Evolutionary conservation across 352 stramenopile species (phyloP).

Genomic region (Phytophthora podocarpi): DNA sequence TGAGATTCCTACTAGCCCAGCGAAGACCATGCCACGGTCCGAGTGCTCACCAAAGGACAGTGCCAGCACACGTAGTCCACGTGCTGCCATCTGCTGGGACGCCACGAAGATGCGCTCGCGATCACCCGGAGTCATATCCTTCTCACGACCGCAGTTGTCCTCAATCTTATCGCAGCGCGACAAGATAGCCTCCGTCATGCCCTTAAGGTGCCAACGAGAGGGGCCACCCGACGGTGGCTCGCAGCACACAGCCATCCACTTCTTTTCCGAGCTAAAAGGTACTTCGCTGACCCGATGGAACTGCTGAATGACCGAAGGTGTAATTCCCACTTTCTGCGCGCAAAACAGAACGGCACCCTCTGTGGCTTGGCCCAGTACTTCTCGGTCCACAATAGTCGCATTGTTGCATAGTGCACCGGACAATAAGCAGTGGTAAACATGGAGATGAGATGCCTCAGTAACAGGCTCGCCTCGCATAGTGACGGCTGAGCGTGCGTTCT

Average conservation of each 20-base stretch:
- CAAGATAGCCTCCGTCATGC: conserved; percentile 84
- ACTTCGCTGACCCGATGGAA: conserved; percentile 90
- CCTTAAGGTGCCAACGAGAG: conserved; percentile 79
- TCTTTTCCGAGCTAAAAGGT: conserved; percentile 96
- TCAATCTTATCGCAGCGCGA: conserved; percentile 76
- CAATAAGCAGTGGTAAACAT: conserved; percentile 79
- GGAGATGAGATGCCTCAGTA: conserved; percentile 62
- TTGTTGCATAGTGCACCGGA: conserved; percentile 85
- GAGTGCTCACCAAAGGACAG: conserved; percentile 87
- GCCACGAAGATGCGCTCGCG: conserved; percentile 68
- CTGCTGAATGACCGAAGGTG: conserved; percentile 38
- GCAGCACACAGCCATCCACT: conserved; percentile 95
- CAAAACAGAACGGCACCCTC: conserved; percentile 77
- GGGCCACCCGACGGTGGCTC: conserved; percentile 48
- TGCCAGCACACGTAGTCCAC: conserved; percentile 89
- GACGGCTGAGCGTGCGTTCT: conserved; percentile 34
- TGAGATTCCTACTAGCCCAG: conserved; percentile 94
- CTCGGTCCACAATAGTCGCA: conserved; percentile 60
- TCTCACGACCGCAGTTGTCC: conserved; percentile 70
- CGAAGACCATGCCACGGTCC: conserved; percentile 90
- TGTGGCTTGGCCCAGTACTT: conserved; percentile 84
- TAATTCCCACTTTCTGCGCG: conserved; percentile 71
- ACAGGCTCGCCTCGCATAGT: conserved; percentile 69
- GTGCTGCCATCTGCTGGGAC: conserved; percentile 68
- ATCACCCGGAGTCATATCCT: conserved; percentile 67